These are phyloP conservation scores for Lasiosphaeria hispida DNA, from an alignment of 495 filamentous ascomycete genomes.

Conservation along the genomic window DNA sequence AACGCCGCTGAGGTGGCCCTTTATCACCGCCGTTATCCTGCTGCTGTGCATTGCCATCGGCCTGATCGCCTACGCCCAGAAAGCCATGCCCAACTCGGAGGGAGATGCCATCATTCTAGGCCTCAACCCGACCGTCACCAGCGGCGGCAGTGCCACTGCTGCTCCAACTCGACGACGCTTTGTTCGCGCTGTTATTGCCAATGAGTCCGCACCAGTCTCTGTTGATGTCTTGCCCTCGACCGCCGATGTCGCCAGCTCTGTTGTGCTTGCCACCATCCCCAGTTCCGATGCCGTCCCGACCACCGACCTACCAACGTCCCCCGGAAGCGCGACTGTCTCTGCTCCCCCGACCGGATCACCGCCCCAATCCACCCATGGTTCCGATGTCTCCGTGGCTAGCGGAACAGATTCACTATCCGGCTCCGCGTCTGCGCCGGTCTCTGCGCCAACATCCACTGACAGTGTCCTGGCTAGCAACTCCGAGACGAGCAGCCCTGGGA, in stretches of 20 bases:
- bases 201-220: not conserved
- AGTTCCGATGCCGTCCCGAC: not conserved
- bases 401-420: too few relatives aligned
- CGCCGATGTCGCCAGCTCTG: not conserved
- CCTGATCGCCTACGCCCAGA: slow-evolving; percentile 28
- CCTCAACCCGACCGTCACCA: slow-evolving; percentile 12
- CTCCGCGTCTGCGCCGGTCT: too few relatives aligned
- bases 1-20: slow-evolving; percentile 32
- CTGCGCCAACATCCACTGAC: too few relatives aligned
- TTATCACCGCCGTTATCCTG: slow-evolving; percentile 25
- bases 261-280: too few relatives aligned
- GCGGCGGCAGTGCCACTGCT: not conserved
- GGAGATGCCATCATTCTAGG: slow-evolving; percentile 22
- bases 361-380: too few relatives aligned
- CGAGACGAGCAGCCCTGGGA: too few relatives aligned
- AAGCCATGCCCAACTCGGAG: slow-evolving; percentile 32
- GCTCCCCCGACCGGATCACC: too few relatives aligned
- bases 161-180: slow-evolving; percentile 6
- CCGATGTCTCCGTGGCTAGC: too few relatives aligned
- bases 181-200: not conserved
- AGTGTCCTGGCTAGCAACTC: too few relatives aligned
- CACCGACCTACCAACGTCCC: not conserved
- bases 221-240: not conserved
- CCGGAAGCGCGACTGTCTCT: too few relatives aligned
- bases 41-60: slow-evolving; percentile 28